Base-by-base conservation (phyloP, 2,329 filamentous ascomycete species). In the Pleurostoma richardsiae region DNA sequence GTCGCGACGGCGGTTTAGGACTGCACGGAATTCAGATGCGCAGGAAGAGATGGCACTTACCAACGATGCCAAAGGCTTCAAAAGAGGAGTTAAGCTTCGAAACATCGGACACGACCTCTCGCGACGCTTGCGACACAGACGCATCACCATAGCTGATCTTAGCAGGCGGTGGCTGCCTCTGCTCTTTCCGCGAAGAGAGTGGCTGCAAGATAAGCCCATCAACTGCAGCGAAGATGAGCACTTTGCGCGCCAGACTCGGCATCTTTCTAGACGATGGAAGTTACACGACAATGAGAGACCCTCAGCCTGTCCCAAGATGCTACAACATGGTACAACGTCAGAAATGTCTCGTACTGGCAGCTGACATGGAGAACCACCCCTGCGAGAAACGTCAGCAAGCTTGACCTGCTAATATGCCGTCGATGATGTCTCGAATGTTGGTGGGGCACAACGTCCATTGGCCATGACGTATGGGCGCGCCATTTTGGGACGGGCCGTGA, bases 161-260 rank as follows among this genome's bases (percentile, higher is more conserved):
- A 45, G 90, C 73, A 27, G 83, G 74, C 49, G 77, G 72, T 46
- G 70, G 62, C 29, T 77, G 67, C 38, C 73, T 66, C 62, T 79
- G 76, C 59, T 83, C 78, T 59, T 82, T 83, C 63, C 82, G 82
- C 46, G 73, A 67, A 19, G 80, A 74, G 30, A 86, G 70, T 29
- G 88, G 85, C 59, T 94, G 88, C 40, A 96, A 76, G 53, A 95
- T 73, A 44, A 96, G 76, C 48, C 90, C 90, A 60, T 96, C 90
- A 45, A 85, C 80, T 29, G 89, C 83, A 46, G 90, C 89, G 66
- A 85, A 85, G 55, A 96, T 82, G 54, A 90, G 63, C 46, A 95
- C 71, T 68, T 94, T 95, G 62, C 88, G 86, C 49, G 87, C 83
- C 50, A 95, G 72, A 54, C 79, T 77, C 47, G 89, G 85, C 90